phyloP scores from a whole-genome alignment of 2,329 filamentous ascomycete species.

The Diaporthe caulivora region DNA sequence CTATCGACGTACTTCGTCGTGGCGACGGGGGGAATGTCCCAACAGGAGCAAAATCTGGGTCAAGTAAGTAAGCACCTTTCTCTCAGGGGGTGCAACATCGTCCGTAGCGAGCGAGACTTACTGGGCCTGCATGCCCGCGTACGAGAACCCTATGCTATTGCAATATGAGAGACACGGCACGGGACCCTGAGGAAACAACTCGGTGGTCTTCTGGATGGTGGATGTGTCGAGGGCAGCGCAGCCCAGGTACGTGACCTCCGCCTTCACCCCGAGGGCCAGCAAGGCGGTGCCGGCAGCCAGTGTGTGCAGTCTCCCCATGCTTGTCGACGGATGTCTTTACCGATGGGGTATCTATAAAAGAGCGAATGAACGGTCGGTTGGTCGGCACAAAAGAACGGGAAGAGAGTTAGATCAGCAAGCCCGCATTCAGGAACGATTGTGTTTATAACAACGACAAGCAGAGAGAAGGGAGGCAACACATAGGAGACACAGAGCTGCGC shows the following conservation, averaged over 20 bases:
- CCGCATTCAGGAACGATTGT: conserved; percentile 2
- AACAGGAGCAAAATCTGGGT: conserved; percentile 38
- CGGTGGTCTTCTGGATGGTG: neutral
- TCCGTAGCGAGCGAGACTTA: conserved; percentile 10
- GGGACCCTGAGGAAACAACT: conserved; percentile 30
- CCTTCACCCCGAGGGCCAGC: conserved; percentile 27
- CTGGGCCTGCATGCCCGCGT: conserved; percentile 33
- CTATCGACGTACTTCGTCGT: conserved; percentile 19
- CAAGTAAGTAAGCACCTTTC: neutral
- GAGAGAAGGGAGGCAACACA: conserved; percentile 12
- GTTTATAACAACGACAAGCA: conserved; percentile 23
- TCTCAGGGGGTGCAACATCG: too few species aligned
- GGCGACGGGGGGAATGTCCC: neutral
- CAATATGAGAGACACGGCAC: conserved; percentile 33
- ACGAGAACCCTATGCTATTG: conserved; percentile 18
- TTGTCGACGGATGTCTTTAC: neutral
- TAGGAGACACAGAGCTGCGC: neutral
- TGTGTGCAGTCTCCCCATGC: conserved; percentile 32
- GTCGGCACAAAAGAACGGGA: conserved; percentile 14
- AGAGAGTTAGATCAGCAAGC: neutral
- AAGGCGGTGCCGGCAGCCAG: conserved; percentile 27
- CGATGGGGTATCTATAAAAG: neutral
- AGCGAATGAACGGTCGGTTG: conserved; percentile 33
- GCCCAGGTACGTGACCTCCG: conserved; percentile 20
- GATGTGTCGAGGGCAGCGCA: conserved; percentile 30